A percentile compares a stretch with the other conserved stretches of the same genome.
Evolutionary conservation across 345 rosid species (phyloP).

Genomic region (Syzygium grande): DNA sequence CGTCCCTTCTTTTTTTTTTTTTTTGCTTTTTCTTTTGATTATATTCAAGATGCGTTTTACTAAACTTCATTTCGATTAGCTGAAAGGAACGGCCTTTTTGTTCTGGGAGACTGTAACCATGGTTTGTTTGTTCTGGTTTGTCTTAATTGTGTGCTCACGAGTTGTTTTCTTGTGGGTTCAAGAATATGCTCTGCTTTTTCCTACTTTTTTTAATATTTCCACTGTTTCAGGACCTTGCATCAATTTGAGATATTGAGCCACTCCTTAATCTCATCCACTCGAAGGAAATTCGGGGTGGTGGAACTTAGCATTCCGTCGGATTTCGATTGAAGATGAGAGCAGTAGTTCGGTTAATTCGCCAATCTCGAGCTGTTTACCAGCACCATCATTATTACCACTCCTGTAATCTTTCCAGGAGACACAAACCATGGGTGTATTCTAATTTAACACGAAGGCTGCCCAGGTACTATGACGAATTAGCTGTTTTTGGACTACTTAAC

Average conservation of each 20-base stretch:
- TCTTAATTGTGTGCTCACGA: not conserved
- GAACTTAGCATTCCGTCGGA: not conserved
- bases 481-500: not conserved
- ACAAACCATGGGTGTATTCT: constrained; percentile 6
- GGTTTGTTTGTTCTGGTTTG: not conserved
- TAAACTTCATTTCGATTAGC: not conserved
- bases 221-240: not conserved
- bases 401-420: constrained; percentile 16
- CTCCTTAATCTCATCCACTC: not conserved
- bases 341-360: constrained; percentile 27
- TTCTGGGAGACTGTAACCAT: not conserved
- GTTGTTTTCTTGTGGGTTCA: not conserved
- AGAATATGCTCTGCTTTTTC: not conserved
- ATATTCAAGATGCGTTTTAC: not conserved
- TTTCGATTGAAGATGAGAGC: constrained; percentile 44
- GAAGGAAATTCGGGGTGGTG: not conserved
- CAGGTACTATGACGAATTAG: not conserved
- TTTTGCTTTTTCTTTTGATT: not conserved
- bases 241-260: not conserved
- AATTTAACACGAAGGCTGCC: not conserved
- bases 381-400: constrained; percentile 14
- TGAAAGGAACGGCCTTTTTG: not conserved
- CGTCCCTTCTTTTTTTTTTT: not conserved
- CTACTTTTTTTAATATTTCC: not conserved
- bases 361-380: constrained; percentile 29